Evolutionary conservation across 495 filamentous ascomycete genomes (phyloP).

Genomic region (Astrocystis sublimbata): DNA sequence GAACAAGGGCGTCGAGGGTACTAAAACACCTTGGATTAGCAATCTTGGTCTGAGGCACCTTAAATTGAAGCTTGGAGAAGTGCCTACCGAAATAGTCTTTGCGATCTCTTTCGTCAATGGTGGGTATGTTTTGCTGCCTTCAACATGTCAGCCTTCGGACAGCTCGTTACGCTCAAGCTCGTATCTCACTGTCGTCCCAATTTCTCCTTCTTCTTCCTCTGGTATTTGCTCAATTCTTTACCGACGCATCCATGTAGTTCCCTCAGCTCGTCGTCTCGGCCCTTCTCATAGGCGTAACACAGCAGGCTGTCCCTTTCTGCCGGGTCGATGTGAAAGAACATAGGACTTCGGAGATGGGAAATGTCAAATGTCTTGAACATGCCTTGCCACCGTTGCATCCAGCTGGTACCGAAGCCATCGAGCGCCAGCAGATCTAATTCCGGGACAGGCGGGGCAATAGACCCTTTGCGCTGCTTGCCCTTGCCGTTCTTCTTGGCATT

Average conservation of each 20-base stretch:
- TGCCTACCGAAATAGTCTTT: slow-evolving; percentile 69
- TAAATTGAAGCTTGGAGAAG: too few species aligned
- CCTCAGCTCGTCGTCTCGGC: slow-evolving; percentile 51
- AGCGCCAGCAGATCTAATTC: slow-evolving; percentile 49
- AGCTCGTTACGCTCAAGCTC: not conserved
- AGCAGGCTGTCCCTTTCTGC: slow-evolving; percentile 63
- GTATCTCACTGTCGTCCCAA: slow-evolving; percentile 28
- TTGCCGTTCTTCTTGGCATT: slow-evolving; percentile 27
- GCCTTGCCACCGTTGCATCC: slow-evolving; percentile 60
- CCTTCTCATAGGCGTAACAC: slow-evolving; percentile 56
- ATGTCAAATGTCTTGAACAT: slow-evolving; percentile 60
- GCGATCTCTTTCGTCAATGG: slow-evolving; percentile 64
- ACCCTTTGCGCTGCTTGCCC: slow-evolving; percentile 26
- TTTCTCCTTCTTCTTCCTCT: slow-evolving; percentile 57
- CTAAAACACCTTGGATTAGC: too few species aligned
- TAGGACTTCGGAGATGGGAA: slow-evolving; percentile 61
- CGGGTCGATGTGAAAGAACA: slow-evolving; percentile 69
- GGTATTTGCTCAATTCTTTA: slow-evolving; percentile 65
- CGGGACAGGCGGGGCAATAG: slow-evolving; percentile 24
- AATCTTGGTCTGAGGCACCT: too few species aligned
- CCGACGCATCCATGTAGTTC: slow-evolving; percentile 63
- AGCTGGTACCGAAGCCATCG: slow-evolving; percentile 52
- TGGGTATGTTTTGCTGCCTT: slow-evolving; percentile 33
- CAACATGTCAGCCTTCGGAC: slow-evolving; percentile 21
- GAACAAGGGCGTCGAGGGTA: slow-evolving; percentile 58